Evolutionary conservation across 1,284 basidiomycete genomes (phyloP).

Genomic region (Leccinum angustisporum): DNA sequence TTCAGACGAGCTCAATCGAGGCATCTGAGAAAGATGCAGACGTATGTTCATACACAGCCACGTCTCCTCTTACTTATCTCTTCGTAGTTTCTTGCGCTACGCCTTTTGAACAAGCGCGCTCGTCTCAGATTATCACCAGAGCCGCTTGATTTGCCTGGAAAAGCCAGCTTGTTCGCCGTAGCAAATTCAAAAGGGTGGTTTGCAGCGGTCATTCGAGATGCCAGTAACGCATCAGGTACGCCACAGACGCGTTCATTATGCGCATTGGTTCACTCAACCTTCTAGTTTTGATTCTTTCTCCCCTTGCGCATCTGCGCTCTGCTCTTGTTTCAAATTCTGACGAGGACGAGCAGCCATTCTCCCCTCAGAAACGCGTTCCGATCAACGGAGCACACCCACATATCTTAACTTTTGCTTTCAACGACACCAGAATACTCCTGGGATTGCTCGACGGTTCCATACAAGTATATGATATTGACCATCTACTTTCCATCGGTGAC

Average conservation of each 20-base stretch:
- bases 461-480: conserved; percentile 53
- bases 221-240: conserved; percentile 40
- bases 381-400: conserved; percentile 47
- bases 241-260: conserved; percentile 2
- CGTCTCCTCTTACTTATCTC: conserved; percentile 3
- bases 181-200: conserved; percentile 66
- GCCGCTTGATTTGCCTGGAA: conserved; percentile 45
- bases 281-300: conserved; percentile 57
- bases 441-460: conserved; percentile 58
- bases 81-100: conserved; percentile 46
- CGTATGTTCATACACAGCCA: conserved; percentile 31
- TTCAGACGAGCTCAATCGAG: conserved; percentile 36
- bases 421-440: conserved; percentile 61
- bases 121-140: conserved; percentile 59
- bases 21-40: conserved; percentile 45
- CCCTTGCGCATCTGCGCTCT: conserved; percentile 54
- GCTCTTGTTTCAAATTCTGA: conserved; percentile 43
- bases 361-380: conserved; percentile 48
- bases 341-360: conserved; percentile 43
- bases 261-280: background rate
- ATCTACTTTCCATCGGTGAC: conserved; percentile 47
- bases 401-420: conserved; percentile 52
- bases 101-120: conserved; percentile 56
- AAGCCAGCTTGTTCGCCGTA: conserved; percentile 50
- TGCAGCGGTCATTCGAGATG: conserved; percentile 49